Conservation (phyloP, 2,329 filamentous ascomycete genomes). For the Alternaria rosae region DNA sequence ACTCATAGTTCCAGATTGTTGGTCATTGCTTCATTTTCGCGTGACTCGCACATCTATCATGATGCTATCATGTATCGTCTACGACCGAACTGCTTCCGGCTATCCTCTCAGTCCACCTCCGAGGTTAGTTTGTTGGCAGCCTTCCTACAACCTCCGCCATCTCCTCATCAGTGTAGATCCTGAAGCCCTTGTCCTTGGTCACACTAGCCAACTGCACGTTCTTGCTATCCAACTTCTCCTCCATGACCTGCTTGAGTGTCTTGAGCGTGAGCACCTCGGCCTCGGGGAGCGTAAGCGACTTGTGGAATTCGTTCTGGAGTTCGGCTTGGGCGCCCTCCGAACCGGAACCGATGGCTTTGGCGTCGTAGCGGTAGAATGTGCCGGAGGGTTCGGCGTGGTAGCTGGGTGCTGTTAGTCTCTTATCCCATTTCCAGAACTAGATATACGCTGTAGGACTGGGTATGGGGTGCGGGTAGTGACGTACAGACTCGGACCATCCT, state of each 20-base stretch:
- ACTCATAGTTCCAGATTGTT: background rate
- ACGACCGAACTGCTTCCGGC: too few species aligned
- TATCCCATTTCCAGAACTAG: background rate
- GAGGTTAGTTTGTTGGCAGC: constrained; percentile 62
- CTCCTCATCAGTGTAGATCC: constrained; percentile 97
- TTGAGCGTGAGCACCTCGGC: constrained; percentile 96
- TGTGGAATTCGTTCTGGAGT: constrained; percentile 98
- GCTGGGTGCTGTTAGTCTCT: constrained; percentile 48
- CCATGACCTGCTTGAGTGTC: constrained; percentile 99
- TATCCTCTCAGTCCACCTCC: background rate
- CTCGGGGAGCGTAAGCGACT: constrained; percentile 90
- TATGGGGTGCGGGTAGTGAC: constrained; percentile 27
- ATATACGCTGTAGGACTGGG: too few species aligned
- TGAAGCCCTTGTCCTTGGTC: constrained; percentile 96
- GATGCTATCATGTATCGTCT: constrained; percentile 24
- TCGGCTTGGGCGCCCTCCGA: constrained; percentile 98
- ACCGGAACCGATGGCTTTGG: constrained; percentile 97
- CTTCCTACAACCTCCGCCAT: constrained; percentile 93
- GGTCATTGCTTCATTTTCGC: constrained; percentile 39
- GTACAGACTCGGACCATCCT: constrained; percentile 90
- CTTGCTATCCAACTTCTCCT: constrained; percentile 98
- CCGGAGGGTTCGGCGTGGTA: constrained; percentile 98
- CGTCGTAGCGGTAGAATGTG: constrained; percentile 98
- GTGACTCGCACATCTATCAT: constrained; percentile 23
- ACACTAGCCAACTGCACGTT: constrained; percentile 98